Percentiles rank a stretch among this genome's conserved stretches.
phyloP scores from a whole-genome alignment of 495 filamentous ascomycete species.

The Penicillium odoratum region DNA sequence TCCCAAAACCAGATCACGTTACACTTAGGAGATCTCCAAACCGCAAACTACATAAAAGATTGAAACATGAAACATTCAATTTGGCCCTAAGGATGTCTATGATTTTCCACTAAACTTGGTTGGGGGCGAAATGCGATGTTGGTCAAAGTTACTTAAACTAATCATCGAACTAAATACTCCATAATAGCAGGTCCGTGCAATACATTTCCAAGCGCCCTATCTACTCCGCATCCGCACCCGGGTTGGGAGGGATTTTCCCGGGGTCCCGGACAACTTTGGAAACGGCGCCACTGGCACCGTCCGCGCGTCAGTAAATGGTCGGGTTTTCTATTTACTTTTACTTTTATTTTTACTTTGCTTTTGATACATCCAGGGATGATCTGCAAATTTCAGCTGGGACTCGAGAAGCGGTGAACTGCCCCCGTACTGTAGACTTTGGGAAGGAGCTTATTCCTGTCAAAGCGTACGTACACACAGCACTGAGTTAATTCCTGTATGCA shows the following conservation, averaged over 20 bases:
- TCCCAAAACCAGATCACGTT: too few relatives aligned
- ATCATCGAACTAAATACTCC: background rate
- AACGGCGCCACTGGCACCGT: conserved; percentile 7
- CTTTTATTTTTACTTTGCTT: background rate
- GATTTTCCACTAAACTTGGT: conserved; percentile 2
- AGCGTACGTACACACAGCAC: conserved; percentile 5
- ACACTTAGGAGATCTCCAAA: too few relatives aligned
- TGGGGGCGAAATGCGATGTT: conserved; percentile 7
- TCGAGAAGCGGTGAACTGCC: background rate
- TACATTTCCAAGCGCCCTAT: conserved; percentile 6
- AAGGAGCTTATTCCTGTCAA: conserved; percentile 8
- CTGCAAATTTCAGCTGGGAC: background rate
- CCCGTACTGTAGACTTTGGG: background rate
- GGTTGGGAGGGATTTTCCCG: background rate
- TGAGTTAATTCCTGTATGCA: background rate
- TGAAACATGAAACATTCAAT: background rate
- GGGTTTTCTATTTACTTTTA: conserved; percentile 4
- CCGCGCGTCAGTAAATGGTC: conserved; percentile 9
- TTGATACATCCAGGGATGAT: background rate
- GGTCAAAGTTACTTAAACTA: background rate
- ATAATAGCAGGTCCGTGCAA: background rate
- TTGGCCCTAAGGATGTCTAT: conserved; percentile 10
- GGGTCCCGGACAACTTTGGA: background rate
- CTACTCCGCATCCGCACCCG: background rate
- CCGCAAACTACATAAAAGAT: background rate